These are phyloP conservation scores for Pelargonium citronellum DNA, from an alignment of 441 rosid species.

Conservation along the genomic window DNA sequence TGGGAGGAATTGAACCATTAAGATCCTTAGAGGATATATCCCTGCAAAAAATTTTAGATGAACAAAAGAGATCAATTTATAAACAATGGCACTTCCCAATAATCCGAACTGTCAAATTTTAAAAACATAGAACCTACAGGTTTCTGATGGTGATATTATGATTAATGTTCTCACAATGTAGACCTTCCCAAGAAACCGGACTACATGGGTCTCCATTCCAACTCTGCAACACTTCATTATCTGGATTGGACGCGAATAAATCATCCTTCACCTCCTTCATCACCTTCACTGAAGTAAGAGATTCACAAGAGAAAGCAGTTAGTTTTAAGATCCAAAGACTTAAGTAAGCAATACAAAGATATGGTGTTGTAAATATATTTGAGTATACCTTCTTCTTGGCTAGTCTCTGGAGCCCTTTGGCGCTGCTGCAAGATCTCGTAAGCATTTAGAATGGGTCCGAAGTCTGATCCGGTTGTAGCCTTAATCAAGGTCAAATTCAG, in stretches of 20 bases:
- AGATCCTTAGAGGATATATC: constrained; percentile 38
- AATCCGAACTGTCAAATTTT: not conserved
- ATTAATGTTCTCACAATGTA: constrained; percentile 32
- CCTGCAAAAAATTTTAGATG: constrained; percentile 28
- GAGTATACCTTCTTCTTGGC: constrained; percentile 40
- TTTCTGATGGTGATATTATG: constrained; percentile 34
- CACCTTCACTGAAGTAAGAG: constrained; percentile 33
- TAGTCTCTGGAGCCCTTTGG: constrained; percentile 32
- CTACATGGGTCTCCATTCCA: constrained; percentile 76
- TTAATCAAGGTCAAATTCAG: constrained; percentile 53
- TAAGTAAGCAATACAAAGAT: not conserved
- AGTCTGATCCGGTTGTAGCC: constrained; percentile 31
- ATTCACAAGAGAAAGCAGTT: not conserved
- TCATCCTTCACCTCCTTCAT: constrained; percentile 33
- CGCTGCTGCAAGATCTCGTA: constrained; percentile 53
- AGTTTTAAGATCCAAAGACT: not conserved
- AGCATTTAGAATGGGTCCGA: constrained; percentile 64
- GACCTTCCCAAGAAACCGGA: constrained; percentile 47
- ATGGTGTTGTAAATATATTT: not conserved
- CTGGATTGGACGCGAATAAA: constrained; percentile 30
- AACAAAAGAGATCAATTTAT: not conserved
- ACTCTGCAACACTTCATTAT: constrained; percentile 27
- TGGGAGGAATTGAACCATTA: constrained; percentile 37
- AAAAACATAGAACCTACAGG: constrained; percentile 39
- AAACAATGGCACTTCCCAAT: not conserved